Base-by-base conservation (phyloP, 345 rosid genomes). In the Dipteronia dyeriana region DNA sequence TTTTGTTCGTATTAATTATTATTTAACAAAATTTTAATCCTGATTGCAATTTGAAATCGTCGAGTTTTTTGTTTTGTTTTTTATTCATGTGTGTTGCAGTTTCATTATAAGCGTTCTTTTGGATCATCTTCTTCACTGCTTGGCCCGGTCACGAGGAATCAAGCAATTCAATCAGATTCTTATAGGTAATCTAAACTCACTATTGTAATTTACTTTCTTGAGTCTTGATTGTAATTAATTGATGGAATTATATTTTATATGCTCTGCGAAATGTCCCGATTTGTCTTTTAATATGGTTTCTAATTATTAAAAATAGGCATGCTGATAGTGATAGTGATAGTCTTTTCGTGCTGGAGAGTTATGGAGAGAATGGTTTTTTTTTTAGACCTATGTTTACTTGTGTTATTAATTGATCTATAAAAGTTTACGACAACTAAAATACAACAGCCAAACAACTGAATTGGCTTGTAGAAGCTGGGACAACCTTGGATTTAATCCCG, bases 401-500 rank as follows among this genome's bases (percentile, higher is more conserved):
- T 17, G 20, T 61, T 49, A 14, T 49, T 49, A 49, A 49, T 49
- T 13, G 14, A 49, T 13, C 54, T 49, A 13, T 49, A 26, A 57
- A 23, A 49, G 39, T 17, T 23, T 66, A 68, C 45, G 69, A 66
- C 34, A 6, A 19, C 57, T 34, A 4, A 49, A 54, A 66, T 75
- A 53, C 26, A 17, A 45, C 77, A 70, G 83, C 31, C 75, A 62
- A 79, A 61, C 77, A 53, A 71, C 80, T 72, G 80, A 80, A 57
- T 29, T 72, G 57, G 63, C 38, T 22, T 20, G 53, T 56, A 47
- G 68, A 60, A 26, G 51, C 57, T 79, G 83, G 82, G 84, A 80
- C 59, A 59, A 74, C 51, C 82, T 80, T 51, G 82, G 82, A 80
- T 82, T 80, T 47, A 68, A 65, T 65, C 78, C 64, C 31, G 59